Conservation (phyloP, 768 basidiomycete species). For the Ephemerocybe angulata region DNA sequence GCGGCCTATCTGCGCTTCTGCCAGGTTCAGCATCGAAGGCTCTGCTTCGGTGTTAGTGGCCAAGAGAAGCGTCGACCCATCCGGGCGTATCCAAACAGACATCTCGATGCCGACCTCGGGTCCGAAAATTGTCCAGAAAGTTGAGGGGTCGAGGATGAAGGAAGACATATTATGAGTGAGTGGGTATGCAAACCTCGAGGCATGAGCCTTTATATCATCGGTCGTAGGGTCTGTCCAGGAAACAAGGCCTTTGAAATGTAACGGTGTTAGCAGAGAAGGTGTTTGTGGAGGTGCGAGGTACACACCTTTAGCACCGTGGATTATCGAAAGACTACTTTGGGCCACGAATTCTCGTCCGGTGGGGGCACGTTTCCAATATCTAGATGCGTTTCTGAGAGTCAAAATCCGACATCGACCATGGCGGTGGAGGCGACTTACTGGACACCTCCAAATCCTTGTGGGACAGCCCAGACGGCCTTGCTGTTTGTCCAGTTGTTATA, state of each 20-base stretch:
- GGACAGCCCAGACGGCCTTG: conserved; percentile 75
- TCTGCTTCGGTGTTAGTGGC: conserved; percentile 43
- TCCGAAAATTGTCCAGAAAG: conserved; percentile 35
- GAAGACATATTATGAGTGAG: conserved; percentile 43
- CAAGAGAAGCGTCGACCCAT: conserved; percentile 40
- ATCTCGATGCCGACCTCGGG: conserved; percentile 42
- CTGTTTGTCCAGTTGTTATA: conserved; percentile 65
- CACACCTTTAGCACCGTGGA: conserved; percentile 61
- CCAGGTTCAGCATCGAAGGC: too few relatives aligned
- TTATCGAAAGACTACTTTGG: conserved; percentile 61
- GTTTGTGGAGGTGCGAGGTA: conserved; percentile 2
- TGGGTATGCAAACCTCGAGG: conserved; percentile 46
- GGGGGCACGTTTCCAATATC: conserved; percentile 39
- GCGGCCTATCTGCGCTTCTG: too few relatives aligned
- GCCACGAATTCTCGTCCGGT: conserved; percentile 70
- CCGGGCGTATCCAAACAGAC: conserved; percentile 49
- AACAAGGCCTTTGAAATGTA: conserved; percentile 40
- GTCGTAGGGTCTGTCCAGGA: conserved; percentile 56
- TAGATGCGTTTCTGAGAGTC: background rate
- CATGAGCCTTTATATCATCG: conserved; percentile 48
- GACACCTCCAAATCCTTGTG: conserved; percentile 74
- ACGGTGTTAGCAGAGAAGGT: too few relatives aligned
- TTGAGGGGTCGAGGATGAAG: conserved; percentile 42
- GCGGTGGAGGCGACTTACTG: too few relatives aligned
- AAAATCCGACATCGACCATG: conserved; percentile 35